phyloP scores from a whole-genome alignment of 1,139 yeast species.

The Lodderomyces theae region DNA sequence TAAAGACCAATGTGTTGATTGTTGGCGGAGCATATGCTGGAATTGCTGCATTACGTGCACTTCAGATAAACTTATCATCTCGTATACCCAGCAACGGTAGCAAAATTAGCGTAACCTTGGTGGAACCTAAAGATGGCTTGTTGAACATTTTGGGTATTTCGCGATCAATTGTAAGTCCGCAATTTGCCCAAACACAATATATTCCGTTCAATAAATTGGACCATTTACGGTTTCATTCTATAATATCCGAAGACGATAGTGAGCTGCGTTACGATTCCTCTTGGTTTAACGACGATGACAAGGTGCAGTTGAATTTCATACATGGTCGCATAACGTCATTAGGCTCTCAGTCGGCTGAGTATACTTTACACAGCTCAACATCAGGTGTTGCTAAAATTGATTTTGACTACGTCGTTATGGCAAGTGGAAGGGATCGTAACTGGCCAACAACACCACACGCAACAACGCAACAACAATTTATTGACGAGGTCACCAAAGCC shows the following conservation, averaged over 20 bases:
- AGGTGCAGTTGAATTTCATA: slow-evolving; percentile 26
- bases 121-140: slow-evolving; percentile 54
- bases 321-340: slow-evolving; percentile 42
- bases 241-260: slow-evolving; percentile 19
- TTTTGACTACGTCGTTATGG: slow-evolving; percentile 50
- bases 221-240: slow-evolving; percentile 29
- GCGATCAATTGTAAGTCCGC: slow-evolving; percentile 42
- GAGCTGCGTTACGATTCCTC: slow-evolving; percentile 7
- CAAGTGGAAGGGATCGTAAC: slow-evolving; percentile 49
- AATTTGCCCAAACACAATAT: slow-evolving; percentile 47
- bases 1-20: slow-evolving; percentile 36
- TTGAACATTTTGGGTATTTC: slow-evolving; percentile 54
- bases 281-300: slow-evolving; percentile 4
- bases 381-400: slow-evolving; percentile 17
- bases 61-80: slow-evolving; percentile 27
- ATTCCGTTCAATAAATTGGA: slow-evolving; percentile 30
- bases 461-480: slow-evolving; percentile 23
- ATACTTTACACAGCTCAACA: slow-evolving; percentile 3
- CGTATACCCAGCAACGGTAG: slow-evolving; percentile 10
- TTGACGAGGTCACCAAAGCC: slow-evolving; percentile 35
- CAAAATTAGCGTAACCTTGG: slow-evolving; percentile 34
- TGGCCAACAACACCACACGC: slow-evolving; percentile 56
- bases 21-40: slow-evolving; percentile 59
- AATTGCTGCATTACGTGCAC: slow-evolving; percentile 37
- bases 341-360: slow-evolving; percentile 14